A percentile compares a stretch with the other conserved stretches of the same genome.
These are phyloP conservation scores for Scutellaria minor DNA, from an alignment of 257 asterid genomes.

Conservation along the genomic window DNA sequence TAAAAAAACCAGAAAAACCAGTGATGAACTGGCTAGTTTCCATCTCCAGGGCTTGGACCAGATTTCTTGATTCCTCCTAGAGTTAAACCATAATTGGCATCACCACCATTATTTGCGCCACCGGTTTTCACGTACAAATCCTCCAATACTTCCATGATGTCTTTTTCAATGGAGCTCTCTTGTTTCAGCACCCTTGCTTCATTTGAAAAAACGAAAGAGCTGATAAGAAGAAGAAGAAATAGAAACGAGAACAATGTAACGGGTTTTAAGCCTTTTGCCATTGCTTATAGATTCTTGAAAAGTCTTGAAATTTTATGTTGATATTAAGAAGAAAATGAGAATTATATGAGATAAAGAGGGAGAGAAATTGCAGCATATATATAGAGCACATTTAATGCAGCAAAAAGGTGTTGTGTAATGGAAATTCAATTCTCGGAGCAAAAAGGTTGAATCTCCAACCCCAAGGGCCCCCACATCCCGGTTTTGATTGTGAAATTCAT, in stretches of 20 bases:
- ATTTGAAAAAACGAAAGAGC: not conserved
- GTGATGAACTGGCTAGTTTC: constrained; percentile 33
- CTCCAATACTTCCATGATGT: constrained; percentile 34
- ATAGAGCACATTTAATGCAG: constrained; percentile 28
- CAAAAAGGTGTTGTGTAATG: constrained; percentile 15
- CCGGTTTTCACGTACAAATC: constrained; percentile 40
- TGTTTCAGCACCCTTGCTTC: constrained; percentile 35
- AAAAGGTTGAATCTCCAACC: too few relatives aligned
- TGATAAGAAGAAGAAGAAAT: constrained; percentile 26
- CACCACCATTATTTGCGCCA: constrained; percentile 41
- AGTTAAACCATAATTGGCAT: constrained; percentile 35
- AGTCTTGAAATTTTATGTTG: not conserved
- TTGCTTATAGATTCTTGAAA: not conserved
- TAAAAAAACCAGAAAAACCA: not conserved
- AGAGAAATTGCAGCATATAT: not conserved
- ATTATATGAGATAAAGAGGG: too few relatives aligned
- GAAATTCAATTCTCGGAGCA: not conserved
- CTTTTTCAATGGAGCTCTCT: constrained; percentile 20
- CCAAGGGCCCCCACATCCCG: too few relatives aligned
- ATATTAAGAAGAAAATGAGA: not conserved
- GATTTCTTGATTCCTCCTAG: constrained; percentile 47
- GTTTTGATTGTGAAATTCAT: too few relatives aligned
- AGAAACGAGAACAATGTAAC: constrained; percentile 5
- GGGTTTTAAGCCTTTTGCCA: constrained; percentile 33
- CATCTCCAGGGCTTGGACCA: constrained; percentile 50